Base-by-base conservation (phyloP, 768 basidiomycete genomes). In the Tricholoma sp. region DNA sequence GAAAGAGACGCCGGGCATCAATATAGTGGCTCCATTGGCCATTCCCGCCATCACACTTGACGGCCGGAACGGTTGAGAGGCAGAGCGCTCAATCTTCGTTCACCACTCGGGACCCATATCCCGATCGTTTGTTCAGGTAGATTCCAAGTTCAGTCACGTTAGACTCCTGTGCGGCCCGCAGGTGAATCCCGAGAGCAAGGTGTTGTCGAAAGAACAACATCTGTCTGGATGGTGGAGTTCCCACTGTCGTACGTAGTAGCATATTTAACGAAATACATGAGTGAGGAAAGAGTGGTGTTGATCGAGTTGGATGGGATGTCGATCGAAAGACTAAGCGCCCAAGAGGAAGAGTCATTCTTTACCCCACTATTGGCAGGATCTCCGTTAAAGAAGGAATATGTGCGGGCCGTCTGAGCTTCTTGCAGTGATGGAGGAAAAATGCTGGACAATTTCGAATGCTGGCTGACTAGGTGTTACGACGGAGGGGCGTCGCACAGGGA, bases 161-260 rank as follows among this genome's bases (percentile, higher is more conserved):
- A 11, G 41, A 43, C 19, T 21, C n/a, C 16, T 47, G 11, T 52
- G 50, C 14, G 47, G 16, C 18, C 47, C 35, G 27, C 39, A 39
- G 21, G 51, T 19, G 29, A 64, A 43, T 2, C 60, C 62, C 19
- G 3, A 22, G 34, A 45, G 56, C 16, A 54, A 54, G 34, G 14
- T 10, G n/a, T 47, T 7, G 59, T 27, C 1, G 59, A 59, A 41
- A 65, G 58, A 49, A 65, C 34, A 34, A 58, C 43, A 53, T 67
- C 66, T 10, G 65, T 64, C 56, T 67, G 66, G 52, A 67, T 31
- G 14, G 65, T 62, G 8, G 66, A 59, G 49, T 64, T 60, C 10
- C 63, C 66, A 5, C 50, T 47, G 43, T 67, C 66, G 24, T 32
- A 31, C 45, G 54, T 67, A 7, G 66, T 62, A 16, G 57, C 66